Conservation (phyloP, 306 rosid genomes). For the Ammopiptanthus mongolicus region DNA sequence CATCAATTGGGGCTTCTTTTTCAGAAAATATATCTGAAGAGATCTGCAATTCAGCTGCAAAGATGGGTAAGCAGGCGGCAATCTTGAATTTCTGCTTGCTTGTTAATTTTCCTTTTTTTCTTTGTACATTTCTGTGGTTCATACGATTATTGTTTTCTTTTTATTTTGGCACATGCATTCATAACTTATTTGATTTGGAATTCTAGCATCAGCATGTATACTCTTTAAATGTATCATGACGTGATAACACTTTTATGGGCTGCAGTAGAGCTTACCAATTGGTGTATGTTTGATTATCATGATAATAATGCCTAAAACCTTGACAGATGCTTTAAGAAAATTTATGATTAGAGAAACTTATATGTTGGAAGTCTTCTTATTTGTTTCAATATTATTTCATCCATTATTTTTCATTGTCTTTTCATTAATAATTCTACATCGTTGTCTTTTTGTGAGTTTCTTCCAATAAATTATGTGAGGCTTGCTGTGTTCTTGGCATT, state of each 20-base stretch:
- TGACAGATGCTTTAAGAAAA: not conserved
- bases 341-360: not conserved
- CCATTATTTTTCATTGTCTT: not conserved
- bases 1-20: slow-evolving; percentile 67
- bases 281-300: not conserved
- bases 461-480: not conserved
- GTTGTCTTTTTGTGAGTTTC: not conserved
- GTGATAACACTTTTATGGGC: not conserved
- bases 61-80: slow-evolving; percentile 73
- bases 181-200: not conserved
- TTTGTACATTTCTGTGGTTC: slow-evolving; percentile 18
- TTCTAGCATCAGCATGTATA: not conserved
- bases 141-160: not conserved
- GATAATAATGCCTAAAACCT: not conserved
- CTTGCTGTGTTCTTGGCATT: not conserved
- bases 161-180: not conserved
- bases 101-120: slow-evolving; percentile 33
- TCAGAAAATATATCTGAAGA: slow-evolving; percentile 89
- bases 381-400: not conserved
- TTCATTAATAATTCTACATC: not conserved
- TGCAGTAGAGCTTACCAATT: not conserved
- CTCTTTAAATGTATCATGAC: not conserved
- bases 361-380: not conserved
- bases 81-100: slow-evolving; percentile 12
- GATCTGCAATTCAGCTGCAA: slow-evolving; percentile 94